These are phyloP conservation scores for Leptographium lundbergii DNA, from an alignment of 2,329 filamentous ascomycete genomes.

Conservation along the genomic window DNA sequence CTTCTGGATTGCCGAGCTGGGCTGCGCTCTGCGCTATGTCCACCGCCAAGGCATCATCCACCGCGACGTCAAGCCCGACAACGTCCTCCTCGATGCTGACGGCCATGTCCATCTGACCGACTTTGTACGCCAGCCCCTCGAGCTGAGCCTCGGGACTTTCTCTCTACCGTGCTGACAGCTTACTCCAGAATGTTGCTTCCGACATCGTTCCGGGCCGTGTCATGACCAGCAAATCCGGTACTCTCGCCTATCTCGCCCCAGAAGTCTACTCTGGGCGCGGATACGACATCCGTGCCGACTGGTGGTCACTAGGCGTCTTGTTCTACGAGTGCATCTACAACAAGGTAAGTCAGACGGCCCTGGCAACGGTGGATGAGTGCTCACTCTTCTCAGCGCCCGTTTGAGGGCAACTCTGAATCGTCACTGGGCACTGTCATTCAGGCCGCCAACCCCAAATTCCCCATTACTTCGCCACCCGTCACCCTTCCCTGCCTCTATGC, in stretches of 20 bases:
- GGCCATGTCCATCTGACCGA: slow-evolving; percentile 96
- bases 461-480: slow-evolving; percentile 84
- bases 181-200: slow-evolving; percentile 80
- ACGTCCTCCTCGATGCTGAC: slow-evolving; percentile 75
- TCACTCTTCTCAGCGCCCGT: slow-evolving; percentile 59
- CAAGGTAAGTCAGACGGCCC: slow-evolving; percentile 48
- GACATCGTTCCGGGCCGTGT: slow-evolving; percentile 74
- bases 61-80: slow-evolving; percentile 84
- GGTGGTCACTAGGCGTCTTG: slow-evolving; percentile 97
- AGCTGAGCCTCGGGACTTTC: slow-evolving; percentile 6
- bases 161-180: neutral
- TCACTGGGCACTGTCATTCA: slow-evolving; percentile 69
- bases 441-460: slow-evolving; percentile 72
- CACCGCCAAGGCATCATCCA: slow-evolving; percentile 82
- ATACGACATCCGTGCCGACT: slow-evolving; percentile 84
- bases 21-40: slow-evolving; percentile 79
- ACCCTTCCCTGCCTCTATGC: slow-evolving; percentile 80
- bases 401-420: slow-evolving; percentile 79
- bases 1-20: slow-evolving; percentile 94
- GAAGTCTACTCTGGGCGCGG: slow-evolving; percentile 88
- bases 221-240: slow-evolving; percentile 91
- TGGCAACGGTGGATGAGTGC: slow-evolving; percentile 3
- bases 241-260: slow-evolving; percentile 85
- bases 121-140: slow-evolving; percentile 51
- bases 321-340: slow-evolving; percentile 99